Percentiles rank a stretch among this genome's conserved stretches.
These are phyloP conservation scores for Pharus latifolius DNA, from an alignment of 176 grass and related monocot genomes.

Conservation along the genomic window DNA sequence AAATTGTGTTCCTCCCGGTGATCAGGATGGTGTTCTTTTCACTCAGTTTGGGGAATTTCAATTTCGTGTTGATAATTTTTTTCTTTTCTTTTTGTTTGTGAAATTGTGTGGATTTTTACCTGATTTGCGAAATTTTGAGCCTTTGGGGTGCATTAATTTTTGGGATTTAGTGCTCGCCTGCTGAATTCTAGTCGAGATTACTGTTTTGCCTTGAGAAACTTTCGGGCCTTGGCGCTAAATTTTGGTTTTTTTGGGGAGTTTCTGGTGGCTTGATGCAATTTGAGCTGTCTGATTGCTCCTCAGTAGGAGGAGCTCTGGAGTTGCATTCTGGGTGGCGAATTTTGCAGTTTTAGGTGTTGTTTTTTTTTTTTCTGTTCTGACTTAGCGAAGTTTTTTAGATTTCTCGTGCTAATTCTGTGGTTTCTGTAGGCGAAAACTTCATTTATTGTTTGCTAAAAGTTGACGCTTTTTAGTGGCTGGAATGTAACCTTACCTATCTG, in stretches of 20 bases:
- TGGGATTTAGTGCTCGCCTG: not conserved
- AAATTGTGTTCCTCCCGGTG: not conserved
- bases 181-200: not conserved
- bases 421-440: not conserved
- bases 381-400: not conserved
- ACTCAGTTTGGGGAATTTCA: not conserved
- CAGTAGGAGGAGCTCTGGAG: not conserved
- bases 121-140: not conserved
- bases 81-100: not conserved
- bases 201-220: not conserved
- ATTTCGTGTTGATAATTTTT: not conserved
- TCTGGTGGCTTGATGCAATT: not conserved
- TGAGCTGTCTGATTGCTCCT: not conserved
- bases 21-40: not conserved
- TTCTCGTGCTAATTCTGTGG: not conserved
- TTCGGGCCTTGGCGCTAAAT: not conserved
- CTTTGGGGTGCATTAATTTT: not conserved
- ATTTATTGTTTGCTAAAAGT: not conserved
- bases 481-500: no score
- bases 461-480: not conserved
- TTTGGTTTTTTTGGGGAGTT: not conserved
- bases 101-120: not conserved
- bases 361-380: not conserved
- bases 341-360: not conserved
- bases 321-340: not conserved